Conservation (phyloP, 805 yeast genomes). For the Yarrowia keelungensis region DNA sequence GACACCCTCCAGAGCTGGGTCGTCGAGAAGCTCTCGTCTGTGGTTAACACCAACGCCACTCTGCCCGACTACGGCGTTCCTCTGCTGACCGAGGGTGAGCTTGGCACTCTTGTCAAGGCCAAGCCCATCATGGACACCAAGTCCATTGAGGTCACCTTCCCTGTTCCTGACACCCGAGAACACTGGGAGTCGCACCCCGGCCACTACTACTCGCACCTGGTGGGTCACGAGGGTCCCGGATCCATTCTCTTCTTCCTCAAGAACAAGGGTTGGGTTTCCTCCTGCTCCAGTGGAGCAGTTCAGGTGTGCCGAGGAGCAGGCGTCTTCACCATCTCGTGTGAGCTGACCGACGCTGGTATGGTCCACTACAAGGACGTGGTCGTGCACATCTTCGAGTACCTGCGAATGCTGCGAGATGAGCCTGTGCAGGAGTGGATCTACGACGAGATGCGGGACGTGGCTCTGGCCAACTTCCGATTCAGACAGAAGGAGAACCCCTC, state of each 20-base stretch:
- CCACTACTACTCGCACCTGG: conserved; percentile 74
- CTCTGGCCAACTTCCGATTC: conserved; percentile 76
- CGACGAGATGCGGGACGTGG: conserved; percentile 74
- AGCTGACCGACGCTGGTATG: conserved; percentile 74
- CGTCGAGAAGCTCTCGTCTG: conserved; percentile 64
- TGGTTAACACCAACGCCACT: conserved; percentile 59
- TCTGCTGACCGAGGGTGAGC: conserved; percentile 55
- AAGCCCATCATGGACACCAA: conserved; percentile 85
- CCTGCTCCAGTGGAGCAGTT: conserved; percentile 71
- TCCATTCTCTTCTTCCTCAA: conserved; percentile 77
- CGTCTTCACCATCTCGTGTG: conserved; percentile 71
- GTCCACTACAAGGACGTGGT: conserved; percentile 66
- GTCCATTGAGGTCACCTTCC: conserved; percentile 69
- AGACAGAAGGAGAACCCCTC: conserved; percentile 78
- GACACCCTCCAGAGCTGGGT: conserved; percentile 78
- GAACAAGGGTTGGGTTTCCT: conserved; percentile 77
- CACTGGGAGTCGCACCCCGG: conserved; percentile 74
- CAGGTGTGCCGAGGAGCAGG: conserved; percentile 67
- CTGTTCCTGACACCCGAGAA: conserved; percentile 75
- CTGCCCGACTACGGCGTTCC: conserved; percentile 57
- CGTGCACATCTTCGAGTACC: conserved; percentile 70
- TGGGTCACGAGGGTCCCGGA: conserved; percentile 94
- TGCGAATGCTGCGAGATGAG: conserved; percentile 62
- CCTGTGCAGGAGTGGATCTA: conserved; percentile 81
- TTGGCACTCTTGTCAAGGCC: conserved; percentile 64